phyloP scores from a whole-genome alignment of 106 monocot species.

The Amphibolis antarctica region DNA sequence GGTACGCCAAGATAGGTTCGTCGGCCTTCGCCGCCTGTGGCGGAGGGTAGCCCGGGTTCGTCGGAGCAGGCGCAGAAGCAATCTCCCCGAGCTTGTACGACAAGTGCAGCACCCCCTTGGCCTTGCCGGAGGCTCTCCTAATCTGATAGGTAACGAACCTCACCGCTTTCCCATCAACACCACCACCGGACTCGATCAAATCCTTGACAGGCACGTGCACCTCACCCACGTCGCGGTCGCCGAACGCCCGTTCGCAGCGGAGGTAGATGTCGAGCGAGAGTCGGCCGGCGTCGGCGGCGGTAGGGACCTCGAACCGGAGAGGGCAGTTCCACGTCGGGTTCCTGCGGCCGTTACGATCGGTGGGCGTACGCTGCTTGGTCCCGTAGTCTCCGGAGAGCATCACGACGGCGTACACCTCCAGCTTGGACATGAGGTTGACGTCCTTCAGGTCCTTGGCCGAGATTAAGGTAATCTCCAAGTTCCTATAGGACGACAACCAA shows the following conservation, averaged over 20 bases:
- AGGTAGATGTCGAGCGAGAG: constrained; percentile 39
- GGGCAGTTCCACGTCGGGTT: constrained; percentile 71
- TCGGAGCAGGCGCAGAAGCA: not conserved
- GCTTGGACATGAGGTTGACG: constrained; percentile 51
- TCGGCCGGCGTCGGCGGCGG: not conserved
- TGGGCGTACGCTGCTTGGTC: constrained; percentile 36
- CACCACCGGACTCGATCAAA: constrained; percentile 17
- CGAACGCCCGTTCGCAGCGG: constrained; percentile 43
- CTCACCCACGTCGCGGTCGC: constrained; percentile 85
- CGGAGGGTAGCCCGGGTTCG: no score
- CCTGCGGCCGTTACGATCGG: constrained; percentile 34
- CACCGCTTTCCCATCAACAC: not conserved
- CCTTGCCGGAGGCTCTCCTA: constrained; percentile 36
- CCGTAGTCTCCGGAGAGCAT: constrained; percentile 44
- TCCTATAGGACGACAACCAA: no score
- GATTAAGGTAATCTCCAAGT: constrained; percentile 47
- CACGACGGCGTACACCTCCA: constrained; percentile 70
- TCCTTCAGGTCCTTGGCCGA: constrained; percentile 75
- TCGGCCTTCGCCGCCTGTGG: no score
- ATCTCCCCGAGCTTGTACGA: constrained; percentile 35
- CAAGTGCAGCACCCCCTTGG: constrained; percentile 55
- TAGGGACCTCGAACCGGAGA: constrained; percentile 44
- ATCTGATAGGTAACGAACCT: constrained; percentile 59
- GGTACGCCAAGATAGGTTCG: no score
- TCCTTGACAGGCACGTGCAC: constrained; percentile 58